phyloP scores from a whole-genome alignment of 352 stramenopile species.

The Phytophthora sojae region DNA sequence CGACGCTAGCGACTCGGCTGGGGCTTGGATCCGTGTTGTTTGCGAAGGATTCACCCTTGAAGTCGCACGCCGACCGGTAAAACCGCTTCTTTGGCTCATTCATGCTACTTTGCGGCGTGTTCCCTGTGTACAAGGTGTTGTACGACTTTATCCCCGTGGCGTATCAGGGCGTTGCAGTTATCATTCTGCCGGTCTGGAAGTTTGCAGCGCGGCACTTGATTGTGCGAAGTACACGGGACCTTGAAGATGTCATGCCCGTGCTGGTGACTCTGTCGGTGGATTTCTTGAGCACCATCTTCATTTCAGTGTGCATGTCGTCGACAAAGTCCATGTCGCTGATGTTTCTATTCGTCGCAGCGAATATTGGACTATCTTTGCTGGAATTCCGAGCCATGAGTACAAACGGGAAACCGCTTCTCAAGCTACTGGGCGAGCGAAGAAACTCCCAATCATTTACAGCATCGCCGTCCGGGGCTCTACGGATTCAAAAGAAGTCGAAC shows the following conservation, averaged over 20 bases:
- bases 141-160: slow-evolving; percentile 6
- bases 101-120: slow-evolving; percentile 1
- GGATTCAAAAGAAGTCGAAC: too few species aligned
- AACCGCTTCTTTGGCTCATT: background rate
- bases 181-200: slow-evolving; percentile 12
- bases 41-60: background rate
- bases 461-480: too few species aligned
- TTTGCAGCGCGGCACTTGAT: slow-evolving; percentile 14
- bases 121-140: slow-evolving; percentile 19
- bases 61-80: background rate
- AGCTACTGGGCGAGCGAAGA: too few species aligned
- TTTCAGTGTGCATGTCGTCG: slow-evolving; percentile 27
- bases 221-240: background rate
- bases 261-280: slow-evolving; percentile 18
- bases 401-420: background rate
- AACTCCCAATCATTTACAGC: too few species aligned
- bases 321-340: slow-evolving; percentile 8
- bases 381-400: slow-evolving; percentile 16
- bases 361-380: slow-evolving; percentile 6
- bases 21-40: background rate
- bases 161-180: background rate
- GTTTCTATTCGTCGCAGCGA: slow-evolving; percentile 1
- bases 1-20: background rate
- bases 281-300: slow-evolving; percentile 20
- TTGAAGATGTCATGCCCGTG: slow-evolving; percentile 19